Percentiles rank a stretch among this genome's conserved stretches.
phyloP scores from a whole-genome alignment of 257 asterid genomes.

The Fraxinus quadrangulata region DNA sequence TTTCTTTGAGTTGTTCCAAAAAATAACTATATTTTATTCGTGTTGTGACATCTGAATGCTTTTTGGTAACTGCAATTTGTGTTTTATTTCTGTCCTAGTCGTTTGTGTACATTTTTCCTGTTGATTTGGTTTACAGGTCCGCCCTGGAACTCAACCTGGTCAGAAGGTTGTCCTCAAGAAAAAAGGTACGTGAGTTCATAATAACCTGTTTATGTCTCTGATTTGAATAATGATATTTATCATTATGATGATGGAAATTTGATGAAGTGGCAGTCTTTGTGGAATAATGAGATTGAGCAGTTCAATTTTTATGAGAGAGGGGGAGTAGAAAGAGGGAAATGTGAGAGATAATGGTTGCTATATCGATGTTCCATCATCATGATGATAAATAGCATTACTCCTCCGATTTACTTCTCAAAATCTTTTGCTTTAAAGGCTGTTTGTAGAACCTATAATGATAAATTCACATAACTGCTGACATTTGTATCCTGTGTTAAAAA shows the following conservation, averaged over 20 bases:
- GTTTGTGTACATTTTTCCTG: conserved; percentile 3
- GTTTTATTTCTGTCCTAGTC: background rate
- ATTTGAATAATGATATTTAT: no score
- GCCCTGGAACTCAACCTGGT: conserved; percentile 95
- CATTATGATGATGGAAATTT: no score
- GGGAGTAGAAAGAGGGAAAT: no score
- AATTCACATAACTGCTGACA: background rate
- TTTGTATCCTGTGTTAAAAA: background rate
- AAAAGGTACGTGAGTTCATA: conserved; percentile 52
- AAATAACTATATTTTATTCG: background rate
- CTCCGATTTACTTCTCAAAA: conserved; percentile 2
- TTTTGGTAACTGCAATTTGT: background rate
- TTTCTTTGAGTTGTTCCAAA: background rate
- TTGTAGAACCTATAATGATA: background rate
- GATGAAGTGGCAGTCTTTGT: no score
- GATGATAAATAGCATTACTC: no score
- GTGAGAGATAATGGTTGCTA: no score
- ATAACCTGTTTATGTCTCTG: background rate
- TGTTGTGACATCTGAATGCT: background rate
- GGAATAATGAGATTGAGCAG: no score
- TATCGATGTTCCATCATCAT: no score
- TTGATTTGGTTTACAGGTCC: conserved; percentile 55
- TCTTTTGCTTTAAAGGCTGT: conserved; percentile 12
- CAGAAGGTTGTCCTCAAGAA: conserved; percentile 84
- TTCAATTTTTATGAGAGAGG: no score